A percentile compares a stretch with the other conserved stretches of the same genome.
phyloP scores from a whole-genome alignment of 2,329 filamentous ascomycete genomes.

The Lasiodiplodia sp. region DNA sequence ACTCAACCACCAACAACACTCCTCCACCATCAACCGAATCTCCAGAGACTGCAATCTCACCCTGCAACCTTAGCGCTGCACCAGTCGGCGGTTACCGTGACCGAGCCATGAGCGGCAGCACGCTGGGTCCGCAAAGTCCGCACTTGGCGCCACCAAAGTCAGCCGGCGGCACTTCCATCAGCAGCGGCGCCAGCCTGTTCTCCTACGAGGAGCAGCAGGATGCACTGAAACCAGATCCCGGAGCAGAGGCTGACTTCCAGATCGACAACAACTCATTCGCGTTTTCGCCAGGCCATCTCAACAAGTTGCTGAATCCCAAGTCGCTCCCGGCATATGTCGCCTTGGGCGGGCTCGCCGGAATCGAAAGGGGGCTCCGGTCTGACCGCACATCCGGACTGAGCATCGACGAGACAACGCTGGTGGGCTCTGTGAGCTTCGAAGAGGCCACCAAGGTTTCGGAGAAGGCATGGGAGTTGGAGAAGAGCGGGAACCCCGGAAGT shows the following conservation, averaged over 20 bases:
- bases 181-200: slow-evolving; percentile 28
- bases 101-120: slow-evolving; percentile 30
- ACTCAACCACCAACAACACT: background rate
- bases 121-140: slow-evolving; percentile 8
- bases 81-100: slow-evolving; percentile 1
- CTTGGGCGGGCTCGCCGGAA: slow-evolving; percentile 73
- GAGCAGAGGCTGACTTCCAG: slow-evolving; percentile 76
- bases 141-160: slow-evolving; percentile 24
- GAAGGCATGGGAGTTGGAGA: slow-evolving; percentile 1
- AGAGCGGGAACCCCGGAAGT: slow-evolving; percentile 34
- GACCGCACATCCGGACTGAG: slow-evolving; percentile 71
- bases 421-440: slow-evolving; percentile 73
- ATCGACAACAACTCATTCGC: slow-evolving; percentile 80
- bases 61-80: slow-evolving; percentile 3
- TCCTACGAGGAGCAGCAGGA: slow-evolving; percentile 52
- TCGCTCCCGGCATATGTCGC: slow-evolving; percentile 77
- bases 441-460: slow-evolving; percentile 56
- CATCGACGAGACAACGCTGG: slow-evolving; percentile 70
- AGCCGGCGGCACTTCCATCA: slow-evolving; percentile 23
- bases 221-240: slow-evolving; percentile 77
- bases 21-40: background rate
- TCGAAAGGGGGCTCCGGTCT: slow-evolving; percentile 77
- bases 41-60: slow-evolving; percentile 3
- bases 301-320: slow-evolving; percentile 83
- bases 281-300: slow-evolving; percentile 81